phyloP scores from a whole-genome alignment of 106 monocot genomes.

The Dactylorhiza incarnata region DNA sequence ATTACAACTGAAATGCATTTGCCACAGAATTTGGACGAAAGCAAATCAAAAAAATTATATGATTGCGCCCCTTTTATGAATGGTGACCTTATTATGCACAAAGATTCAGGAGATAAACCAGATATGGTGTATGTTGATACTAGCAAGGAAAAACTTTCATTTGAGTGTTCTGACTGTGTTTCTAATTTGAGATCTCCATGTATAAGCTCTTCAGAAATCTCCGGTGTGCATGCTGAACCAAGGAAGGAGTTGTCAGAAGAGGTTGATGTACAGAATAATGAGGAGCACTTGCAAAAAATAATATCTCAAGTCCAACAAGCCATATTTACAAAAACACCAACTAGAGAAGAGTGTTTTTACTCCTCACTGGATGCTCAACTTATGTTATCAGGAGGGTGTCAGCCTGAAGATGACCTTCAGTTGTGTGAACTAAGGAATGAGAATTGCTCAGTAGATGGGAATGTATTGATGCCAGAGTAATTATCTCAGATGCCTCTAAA shows the following conservation, averaged over 20 bases:
- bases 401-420: neutral
- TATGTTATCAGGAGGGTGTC: neutral
- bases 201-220: slow-evolving; percentile 13
- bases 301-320: slow-evolving; percentile 4
- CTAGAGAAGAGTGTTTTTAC: neutral
- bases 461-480: slow-evolving; percentile 19
- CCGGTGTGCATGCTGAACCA: neutral
- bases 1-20: neutral
- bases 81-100: neutral
- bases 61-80: neutral
- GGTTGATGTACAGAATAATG: neutral
- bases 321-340: neutral
- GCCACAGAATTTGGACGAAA: slow-evolving; percentile 1
- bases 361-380: slow-evolving; percentile 3
- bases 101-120: slow-evolving; percentile 4
- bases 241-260: slow-evolving; percentile 3
- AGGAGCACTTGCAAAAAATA: neutral
- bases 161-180: neutral
- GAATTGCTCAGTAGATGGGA: slow-evolving; percentile 10
- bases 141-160: neutral
- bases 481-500: neutral
- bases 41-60: slow-evolving; percentile 8
- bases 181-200: neutral
- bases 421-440: slow-evolving; percentile 6
- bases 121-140: neutral